Evolutionary conservation across 305 asterid species (phyloP).

Genomic region (Euphrasia arctica): DNA sequence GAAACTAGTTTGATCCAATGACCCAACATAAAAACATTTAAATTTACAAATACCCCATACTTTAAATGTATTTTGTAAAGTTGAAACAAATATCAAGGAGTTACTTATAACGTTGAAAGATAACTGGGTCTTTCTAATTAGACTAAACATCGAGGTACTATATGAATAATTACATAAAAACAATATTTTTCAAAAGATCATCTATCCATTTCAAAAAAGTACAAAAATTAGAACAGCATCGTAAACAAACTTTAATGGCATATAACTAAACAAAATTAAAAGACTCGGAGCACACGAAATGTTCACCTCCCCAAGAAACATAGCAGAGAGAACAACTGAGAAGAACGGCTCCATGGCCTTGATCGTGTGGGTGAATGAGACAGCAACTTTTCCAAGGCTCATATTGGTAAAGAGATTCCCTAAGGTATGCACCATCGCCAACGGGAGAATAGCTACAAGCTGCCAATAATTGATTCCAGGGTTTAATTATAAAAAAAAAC

Average conservation of each 20-base stretch:
- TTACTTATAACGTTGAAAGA: neutral
- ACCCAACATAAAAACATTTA: neutral
- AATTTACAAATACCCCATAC: neutral
- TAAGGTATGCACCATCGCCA: slow-evolving; percentile 84
- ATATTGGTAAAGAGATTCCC: slow-evolving; percentile 96
- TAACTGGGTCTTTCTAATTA: too few relatives aligned
- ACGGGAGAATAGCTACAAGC: slow-evolving; percentile 86
- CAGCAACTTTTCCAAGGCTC: slow-evolving; percentile 99
- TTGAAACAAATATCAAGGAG: neutral
- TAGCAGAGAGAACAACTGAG: slow-evolving; percentile 91
- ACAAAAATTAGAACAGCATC: neutral
- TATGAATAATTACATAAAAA: neutral
- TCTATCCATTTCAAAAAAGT: neutral
- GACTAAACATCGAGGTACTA: neutral
- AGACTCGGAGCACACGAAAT: slow-evolving; percentile 11
- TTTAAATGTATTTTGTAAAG: neutral
- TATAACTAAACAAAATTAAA: slow-evolving; percentile 6
- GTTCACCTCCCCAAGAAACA: slow-evolving; percentile 93
- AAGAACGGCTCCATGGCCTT: slow-evolving; percentile 99
- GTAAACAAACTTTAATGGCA: neutral
- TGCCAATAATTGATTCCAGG: slow-evolving; percentile 33
- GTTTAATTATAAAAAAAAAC: neutral
- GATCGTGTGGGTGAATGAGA: slow-evolving; percentile 96
- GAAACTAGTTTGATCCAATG: neutral
- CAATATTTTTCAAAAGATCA: neutral